Conservation (phyloP, 2,329 filamentous ascomycete species). For the Xylaria sp. region DNA sequence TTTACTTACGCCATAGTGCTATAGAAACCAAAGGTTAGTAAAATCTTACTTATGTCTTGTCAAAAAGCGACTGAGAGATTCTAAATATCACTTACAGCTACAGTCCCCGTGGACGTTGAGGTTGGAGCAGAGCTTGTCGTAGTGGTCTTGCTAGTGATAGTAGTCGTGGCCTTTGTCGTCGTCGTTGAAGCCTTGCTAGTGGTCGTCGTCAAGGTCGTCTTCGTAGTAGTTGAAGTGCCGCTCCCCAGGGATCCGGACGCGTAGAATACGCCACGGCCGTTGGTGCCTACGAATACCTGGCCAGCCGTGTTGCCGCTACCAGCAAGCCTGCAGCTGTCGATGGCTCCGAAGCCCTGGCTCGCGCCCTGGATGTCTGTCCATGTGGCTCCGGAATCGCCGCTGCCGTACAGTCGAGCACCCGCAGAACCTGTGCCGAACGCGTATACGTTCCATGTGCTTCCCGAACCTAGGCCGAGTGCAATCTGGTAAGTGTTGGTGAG, state of each 20-base stretch:
- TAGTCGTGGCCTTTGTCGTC: slow-evolving; percentile 9
- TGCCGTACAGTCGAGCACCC: slow-evolving; percentile 59
- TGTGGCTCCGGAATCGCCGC: slow-evolving; percentile 55
- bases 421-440: slow-evolving; percentile 58
- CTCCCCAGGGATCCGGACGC: slow-evolving; percentile 42
- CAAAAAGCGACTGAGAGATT: slow-evolving; percentile 7
- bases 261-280: slow-evolving; percentile 60
- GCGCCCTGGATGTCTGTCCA: slow-evolving; percentile 61
- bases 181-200: slow-evolving; percentile 15
- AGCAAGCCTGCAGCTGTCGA: slow-evolving; percentile 54
- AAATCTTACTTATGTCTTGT: background rate
- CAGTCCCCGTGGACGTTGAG: slow-evolving; percentile 20
- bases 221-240: slow-evolving; percentile 17
- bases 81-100: slow-evolving; percentile 20
- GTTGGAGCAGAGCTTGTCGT: slow-evolving; percentile 20
- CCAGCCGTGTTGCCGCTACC: slow-evolving; percentile 60
- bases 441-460: slow-evolving; percentile 58
- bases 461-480: slow-evolving; percentile 56
- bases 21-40: background rate
- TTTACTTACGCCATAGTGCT: slow-evolving; percentile 32
- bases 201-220: slow-evolving; percentile 17
- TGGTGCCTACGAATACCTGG: slow-evolving; percentile 62
- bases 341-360: slow-evolving; percentile 57
- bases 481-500: slow-evolving; percentile 57
- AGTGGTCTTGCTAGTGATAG: slow-evolving; percentile 8